Evolutionary conservation across 2,329 filamentous ascomycete genomes (phyloP), one percentile per base, ranked within the genome.

Genomic region (Apiospora kogelbergensis): DNA sequence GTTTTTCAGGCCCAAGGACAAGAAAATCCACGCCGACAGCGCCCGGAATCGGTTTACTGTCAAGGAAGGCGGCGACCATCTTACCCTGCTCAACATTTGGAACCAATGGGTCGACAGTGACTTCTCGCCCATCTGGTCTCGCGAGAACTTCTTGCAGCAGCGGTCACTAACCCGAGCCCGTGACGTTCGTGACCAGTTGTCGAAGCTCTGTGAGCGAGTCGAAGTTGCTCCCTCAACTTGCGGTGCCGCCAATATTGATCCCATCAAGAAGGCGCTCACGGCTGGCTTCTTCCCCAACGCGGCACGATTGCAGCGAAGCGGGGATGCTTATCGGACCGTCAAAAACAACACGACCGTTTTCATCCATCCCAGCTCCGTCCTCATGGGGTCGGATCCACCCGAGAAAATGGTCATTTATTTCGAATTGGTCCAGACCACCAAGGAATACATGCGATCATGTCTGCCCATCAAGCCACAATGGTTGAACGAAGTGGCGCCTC

Each of bases 281-380:
- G 90, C 94, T 0, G 96, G 95, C 1, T 99, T 97, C 86, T 98
- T 98, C 84, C 91, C 93, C 22, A 97, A 98, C 78, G 94, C 95
- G 0, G 95, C 95, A 1, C 85, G 94, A 2, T 81, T 99, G 68
- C 91, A 96, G 78, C 87, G 93, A 64, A 91, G 92, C 53, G 96
- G 96, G 1, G 92, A 97, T 76, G 92, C 89, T 71, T 99, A 99
- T 81, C 88, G 95, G 24, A 97, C 94, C 0, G 90, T 98, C 73
- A 97, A 97, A 86, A 97, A 92, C 75, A 93, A 92, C 72, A 90
- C 94, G 74, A 93, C 91, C 6, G 94, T 97, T 1, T 95, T 93
- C 78, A 87, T 98, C n/a, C 96, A 99, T 79, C 96, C 96, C 0
- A 94, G 90, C 71, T 93, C 90, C 63, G 93, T 95, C 57, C 81